Evolutionary conservation across 768 basidiomycete species (phyloP).

Genomic region (Cystofilobasidium macerans): DNA sequence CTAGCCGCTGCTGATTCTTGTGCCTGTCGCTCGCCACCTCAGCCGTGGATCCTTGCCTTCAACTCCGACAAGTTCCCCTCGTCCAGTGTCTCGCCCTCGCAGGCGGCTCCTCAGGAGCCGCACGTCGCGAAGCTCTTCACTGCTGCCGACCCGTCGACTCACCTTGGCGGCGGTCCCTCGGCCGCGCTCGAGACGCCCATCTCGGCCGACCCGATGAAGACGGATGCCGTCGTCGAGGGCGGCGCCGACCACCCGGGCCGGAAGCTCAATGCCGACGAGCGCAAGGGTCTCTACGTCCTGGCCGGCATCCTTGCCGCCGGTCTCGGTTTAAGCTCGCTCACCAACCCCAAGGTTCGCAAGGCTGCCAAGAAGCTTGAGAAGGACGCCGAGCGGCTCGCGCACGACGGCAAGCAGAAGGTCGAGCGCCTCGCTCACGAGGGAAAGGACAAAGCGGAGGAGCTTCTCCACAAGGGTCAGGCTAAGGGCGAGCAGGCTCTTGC

Average conservation of each 20-base stretch:
- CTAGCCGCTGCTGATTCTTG: not conserved
- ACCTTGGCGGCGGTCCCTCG: conserved; percentile 3
- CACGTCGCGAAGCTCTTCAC: conserved; percentile 8
- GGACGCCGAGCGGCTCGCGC: not conserved
- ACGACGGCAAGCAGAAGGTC: conserved; percentile 1
- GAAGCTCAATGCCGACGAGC: not conserved
- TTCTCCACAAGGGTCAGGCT: not conserved
- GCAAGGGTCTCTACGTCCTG: conserved; percentile 3
- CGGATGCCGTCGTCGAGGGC: not conserved
- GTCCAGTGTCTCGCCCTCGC: not conserved
- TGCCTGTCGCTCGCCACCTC: too few species aligned
- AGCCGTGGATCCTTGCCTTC: conserved; percentile 18
- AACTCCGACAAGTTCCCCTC: conserved; percentile 12
- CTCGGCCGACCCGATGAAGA: not conserved
- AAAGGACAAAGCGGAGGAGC: conserved; percentile 3
- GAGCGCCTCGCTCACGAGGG: not conserved
- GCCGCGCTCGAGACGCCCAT: not conserved
- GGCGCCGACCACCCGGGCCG: not conserved
- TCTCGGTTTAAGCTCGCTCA: not conserved
- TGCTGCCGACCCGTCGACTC: not conserved
- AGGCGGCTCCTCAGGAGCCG: not conserved
- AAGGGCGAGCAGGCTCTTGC: conserved; percentile 10
- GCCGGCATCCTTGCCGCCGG: conserved; percentile 1
- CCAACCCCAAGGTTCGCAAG: not conserved
- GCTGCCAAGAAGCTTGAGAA: conserved; percentile 1